phyloP scores from a whole-genome alignment of 2,329 filamentous ascomycete genomes.

The Akanthomyces uredinophilus region DNA sequence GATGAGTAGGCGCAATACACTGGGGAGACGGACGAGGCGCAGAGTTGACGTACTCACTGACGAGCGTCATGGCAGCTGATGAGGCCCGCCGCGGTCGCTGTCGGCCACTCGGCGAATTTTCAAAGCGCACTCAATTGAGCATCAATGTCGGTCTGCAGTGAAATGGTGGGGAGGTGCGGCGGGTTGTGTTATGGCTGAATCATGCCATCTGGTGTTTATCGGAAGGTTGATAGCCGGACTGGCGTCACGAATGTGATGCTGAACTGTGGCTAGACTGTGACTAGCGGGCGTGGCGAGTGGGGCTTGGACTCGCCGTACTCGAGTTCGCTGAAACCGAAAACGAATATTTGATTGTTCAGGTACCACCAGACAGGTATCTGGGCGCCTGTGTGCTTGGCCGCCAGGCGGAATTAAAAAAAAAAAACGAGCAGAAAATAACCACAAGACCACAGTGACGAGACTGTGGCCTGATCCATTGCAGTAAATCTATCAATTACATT shows the following conservation, averaged over 20 bases:
- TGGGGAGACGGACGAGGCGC: not conserved
- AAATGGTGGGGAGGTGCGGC: not conserved
- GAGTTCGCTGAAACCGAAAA: conserved; percentile 9
- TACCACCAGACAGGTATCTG: too few species aligned
- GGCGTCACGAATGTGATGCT: not conserved
- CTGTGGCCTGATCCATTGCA: not conserved
- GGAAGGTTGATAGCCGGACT: conserved; percentile 11
- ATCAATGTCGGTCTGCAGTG: conserved; percentile 5
- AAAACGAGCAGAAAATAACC: not conserved
- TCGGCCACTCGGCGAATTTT: conserved; percentile 8
- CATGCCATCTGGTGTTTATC: conserved; percentile 10
- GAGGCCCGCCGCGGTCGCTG: not conserved
- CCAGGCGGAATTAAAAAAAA: too few species aligned
- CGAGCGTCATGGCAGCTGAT: conserved; percentile 37
- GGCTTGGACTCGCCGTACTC: not conserved
- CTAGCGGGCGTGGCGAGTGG: not conserved
- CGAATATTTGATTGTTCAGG: not conserved
- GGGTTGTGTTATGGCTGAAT: not conserved
- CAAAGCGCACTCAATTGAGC: conserved; percentile 9
- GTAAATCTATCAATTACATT: not conserved
- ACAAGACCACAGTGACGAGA: not conserved
- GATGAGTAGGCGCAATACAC: conserved; percentile 17
- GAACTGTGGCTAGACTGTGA: too few species aligned
- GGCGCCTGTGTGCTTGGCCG: too few species aligned
- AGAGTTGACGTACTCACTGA: conserved; percentile 39